These are phyloP conservation scores for Tuber umbilicatum DNA, from an alignment of 495 filamentous ascomycete genomes.

Conservation along the genomic window DNA sequence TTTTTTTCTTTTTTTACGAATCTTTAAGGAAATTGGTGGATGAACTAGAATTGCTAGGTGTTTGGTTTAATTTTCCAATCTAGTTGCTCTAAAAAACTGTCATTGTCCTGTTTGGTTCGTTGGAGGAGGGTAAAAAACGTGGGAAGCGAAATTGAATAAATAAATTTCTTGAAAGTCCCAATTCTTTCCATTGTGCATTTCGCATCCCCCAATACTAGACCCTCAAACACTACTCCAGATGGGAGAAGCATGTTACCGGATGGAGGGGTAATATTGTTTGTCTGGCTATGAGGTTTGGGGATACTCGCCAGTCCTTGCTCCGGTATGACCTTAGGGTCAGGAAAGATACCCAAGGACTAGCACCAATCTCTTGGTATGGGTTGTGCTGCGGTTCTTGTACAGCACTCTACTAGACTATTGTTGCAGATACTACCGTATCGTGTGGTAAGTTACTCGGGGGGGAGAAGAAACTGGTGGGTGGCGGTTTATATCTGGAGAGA, in stretches of 20 bases:
- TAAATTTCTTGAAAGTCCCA: background rate
- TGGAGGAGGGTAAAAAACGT: background rate
- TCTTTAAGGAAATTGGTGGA: background rate
- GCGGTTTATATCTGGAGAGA: no score
- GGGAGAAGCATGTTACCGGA: background rate
- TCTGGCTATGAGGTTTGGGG: background rate
- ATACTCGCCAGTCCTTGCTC: background rate
- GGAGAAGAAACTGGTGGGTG: no score
- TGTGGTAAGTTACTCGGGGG: no score
- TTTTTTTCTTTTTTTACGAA: background rate
- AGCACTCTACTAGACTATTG: no score
- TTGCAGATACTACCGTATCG: background rate
- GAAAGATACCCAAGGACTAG: background rate
- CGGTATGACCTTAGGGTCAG: background rate
- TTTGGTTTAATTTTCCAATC: background rate
- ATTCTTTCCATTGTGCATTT: background rate
- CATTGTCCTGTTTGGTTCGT: background rate
- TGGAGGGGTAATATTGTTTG: background rate
- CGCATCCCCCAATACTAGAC: background rate
- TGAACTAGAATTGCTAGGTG: background rate
- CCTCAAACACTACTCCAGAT: background rate
- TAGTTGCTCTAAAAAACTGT: constrained; percentile 1
- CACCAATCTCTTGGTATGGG: background rate
- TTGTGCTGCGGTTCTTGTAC: background rate
- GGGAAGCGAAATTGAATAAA: background rate